Evolutionary conservation across 305 asterid genomes (phyloP), one percentile per base, ranked within the genome.

Genomic region (Plantago lanceolata): DNA sequence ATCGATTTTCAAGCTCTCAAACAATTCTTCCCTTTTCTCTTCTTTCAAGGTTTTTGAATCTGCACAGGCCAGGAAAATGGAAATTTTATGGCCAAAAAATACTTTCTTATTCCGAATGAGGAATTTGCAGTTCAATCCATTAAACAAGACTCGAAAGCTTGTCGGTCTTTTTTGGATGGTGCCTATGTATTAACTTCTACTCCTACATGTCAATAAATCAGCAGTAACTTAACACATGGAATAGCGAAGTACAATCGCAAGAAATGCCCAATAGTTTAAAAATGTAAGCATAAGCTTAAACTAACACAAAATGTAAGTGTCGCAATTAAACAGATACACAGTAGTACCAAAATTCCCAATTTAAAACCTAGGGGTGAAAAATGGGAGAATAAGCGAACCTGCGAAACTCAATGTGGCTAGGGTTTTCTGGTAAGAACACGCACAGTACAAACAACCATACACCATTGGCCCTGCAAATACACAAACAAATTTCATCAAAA

Each of bases 1-100:
- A 71, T 92, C 89, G 45, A 78, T 73, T 78, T 85, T 92, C 80
- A 92, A 74, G 59, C 58, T 88, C 79, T 87, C 95, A 67, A 92
- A 92, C 57, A 92, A 71, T 80, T 85, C 97, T 76, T 92, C 98
- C 79, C 97, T 84, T 86, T 84, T 85, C 76, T 89, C 94, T 77
- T 89, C 98, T 68, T 89, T 92, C 37, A 92, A 73, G 17, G 96
- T 89, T 77, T 92, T 89, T 3, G 98, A 92, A 78, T 92, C 98
- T 92, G 78, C 73, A 69, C 59, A 1, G 67, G 65, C 19, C 55
- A 59, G 44, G 37, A 17, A 17, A 21, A 26, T 29, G 13, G 28
- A 68, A 20, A 61, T 48, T 45, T 18, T 37, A 55, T 55, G 17
- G 19, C 13, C 48, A 31, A 15, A 18, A 20, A 18, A 20, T 18